A percentile compares a stretch with the other conserved stretches of the same genome.
Evolutionary conservation across 108 stramenopile genomes (phyloP).

Genomic region (Pelagomonas calceolata): DNA sequence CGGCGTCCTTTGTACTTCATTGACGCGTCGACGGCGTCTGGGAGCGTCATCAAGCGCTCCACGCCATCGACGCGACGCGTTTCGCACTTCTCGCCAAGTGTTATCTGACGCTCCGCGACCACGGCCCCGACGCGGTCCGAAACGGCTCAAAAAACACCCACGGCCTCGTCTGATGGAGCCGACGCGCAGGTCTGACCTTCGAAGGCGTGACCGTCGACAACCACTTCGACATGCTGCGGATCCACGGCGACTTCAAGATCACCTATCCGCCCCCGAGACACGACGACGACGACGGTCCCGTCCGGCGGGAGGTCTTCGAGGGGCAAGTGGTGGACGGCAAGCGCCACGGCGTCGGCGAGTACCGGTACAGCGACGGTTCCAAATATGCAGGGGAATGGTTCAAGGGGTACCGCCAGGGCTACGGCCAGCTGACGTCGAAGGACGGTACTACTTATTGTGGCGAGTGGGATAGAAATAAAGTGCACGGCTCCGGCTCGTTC

Average conservation of each 20-base stretch:
- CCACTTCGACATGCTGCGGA: constrained; percentile 18
- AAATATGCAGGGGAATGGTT: constrained; percentile 17
- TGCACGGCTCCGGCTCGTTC: constrained; percentile 16
- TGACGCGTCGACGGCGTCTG: no score
- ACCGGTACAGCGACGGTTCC: constrained; percentile 22
- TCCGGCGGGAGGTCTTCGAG: constrained; percentile 16
- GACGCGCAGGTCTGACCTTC: no score
- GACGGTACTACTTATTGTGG: constrained; percentile 11
- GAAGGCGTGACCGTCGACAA: constrained; percentile 26
- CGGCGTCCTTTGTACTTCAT: no score
- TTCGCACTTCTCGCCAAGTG: no score
- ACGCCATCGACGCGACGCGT: no score
- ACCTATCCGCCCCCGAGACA: neutral
- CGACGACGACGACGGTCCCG: neutral
- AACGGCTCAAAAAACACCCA: no score
- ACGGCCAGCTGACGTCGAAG: constrained; percentile 1
- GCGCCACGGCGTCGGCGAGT: constrained; percentile 27
- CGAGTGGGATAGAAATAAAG: constrained; percentile 11
- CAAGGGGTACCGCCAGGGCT: constrained; percentile 12
- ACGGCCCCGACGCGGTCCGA: no score
- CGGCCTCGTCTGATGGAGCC: no score
- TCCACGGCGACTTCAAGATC: constrained; percentile 20
- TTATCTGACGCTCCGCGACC: no score
- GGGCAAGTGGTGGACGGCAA: constrained; percentile 23
- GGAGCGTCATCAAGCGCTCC: no score